Conservation (phyloP, 108 stramenopile genomes). For the Seminavis robusta region DNA sequence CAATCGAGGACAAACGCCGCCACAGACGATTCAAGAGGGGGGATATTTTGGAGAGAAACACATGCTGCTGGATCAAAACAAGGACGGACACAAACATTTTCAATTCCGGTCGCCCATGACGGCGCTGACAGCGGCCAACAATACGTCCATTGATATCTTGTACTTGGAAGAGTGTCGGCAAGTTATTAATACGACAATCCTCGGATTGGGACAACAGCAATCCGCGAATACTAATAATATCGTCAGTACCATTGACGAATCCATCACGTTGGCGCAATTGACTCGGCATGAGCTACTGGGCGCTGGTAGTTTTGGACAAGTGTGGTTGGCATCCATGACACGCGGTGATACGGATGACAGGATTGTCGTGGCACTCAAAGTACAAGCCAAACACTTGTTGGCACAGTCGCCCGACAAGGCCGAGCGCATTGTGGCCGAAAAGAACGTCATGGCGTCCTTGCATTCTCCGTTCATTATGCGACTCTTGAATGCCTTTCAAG, state of each 20-base stretch:
- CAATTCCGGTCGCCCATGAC: conserved; percentile 16
- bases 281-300: conserved; percentile 73
- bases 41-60: conserved; percentile 70
- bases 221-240: conserved; percentile 3
- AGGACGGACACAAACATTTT: conserved; percentile 14
- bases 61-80: conserved; percentile 45
- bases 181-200: conserved; percentile 35
- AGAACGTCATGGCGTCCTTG: conserved; percentile 77
- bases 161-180: conserved; percentile 62
- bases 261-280: conserved; percentile 26
- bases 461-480: conserved; percentile 91
- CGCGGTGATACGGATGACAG: not conserved
- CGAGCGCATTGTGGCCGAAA: conserved; percentile 63
- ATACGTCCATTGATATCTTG: conserved; percentile 62
- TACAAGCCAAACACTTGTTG: conserved; percentile 79
- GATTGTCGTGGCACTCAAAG: conserved; percentile 76
- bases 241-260: conserved; percentile 6
- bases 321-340: conserved; percentile 70
- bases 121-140: conserved; percentile 20
- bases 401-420: conserved; percentile 81
- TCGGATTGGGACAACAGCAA: conserved; percentile 29
- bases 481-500: conserved; percentile 77
- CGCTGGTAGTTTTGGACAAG: conserved; percentile 93
- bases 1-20: conserved; percentile 23
- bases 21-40: conserved; percentile 5